Evolutionary conservation across 2,329 filamentous ascomycete species (phyloP), one percentile per base, ranked within the genome.

Genomic region (Thermoascus crustaceus): DNA sequence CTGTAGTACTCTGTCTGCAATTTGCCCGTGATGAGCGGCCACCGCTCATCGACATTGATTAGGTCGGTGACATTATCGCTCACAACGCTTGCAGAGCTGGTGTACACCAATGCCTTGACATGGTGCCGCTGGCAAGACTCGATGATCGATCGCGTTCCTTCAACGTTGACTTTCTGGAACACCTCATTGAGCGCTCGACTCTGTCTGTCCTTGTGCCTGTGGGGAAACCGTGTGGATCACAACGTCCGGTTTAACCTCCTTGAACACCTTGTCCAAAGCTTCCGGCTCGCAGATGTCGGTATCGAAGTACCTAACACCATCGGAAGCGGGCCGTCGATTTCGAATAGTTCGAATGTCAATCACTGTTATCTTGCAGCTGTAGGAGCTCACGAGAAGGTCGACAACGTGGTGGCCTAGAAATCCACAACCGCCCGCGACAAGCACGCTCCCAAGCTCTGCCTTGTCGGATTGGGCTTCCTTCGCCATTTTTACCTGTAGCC

Each of bases 111-210:
- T 10, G 42, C 44, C 10, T 43, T 34, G 17, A 43, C 36, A 14
- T 31, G 7, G 16, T 24, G 7, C 18, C 29, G 31, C 43, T 38
- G 16, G 44, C 40, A 20, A n/a, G 44, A 42, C n/a, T 36, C 25
- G n/a, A 48, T 35, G 23, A 48, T 32, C 13, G 43, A 45, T 8
- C 38, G 32, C 10, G 45, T 48, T 14, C 45, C 45, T 8, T 40
- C 32, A 21, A 48, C 44, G 32, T 48, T 48, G 25, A 47, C 26
- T 14, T 30, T 37, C 18, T 39, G 35, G 16, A 44, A 40, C 37
- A 35, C 40, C 43, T 40, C 42, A 39, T 40, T 43, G 43, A 41
- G 45, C 39, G 38, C n/a, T n/a, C n/a, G n/a, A n/a, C n/a, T n/a
- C n/a, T n/a, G n/a, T n/a, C n/a, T n/a, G n/a, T n/a, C n/a, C n/a